Conservation (phyloP, 2,329 filamentous ascomycete genomes). For the Rutstroemia sp. region DNA sequence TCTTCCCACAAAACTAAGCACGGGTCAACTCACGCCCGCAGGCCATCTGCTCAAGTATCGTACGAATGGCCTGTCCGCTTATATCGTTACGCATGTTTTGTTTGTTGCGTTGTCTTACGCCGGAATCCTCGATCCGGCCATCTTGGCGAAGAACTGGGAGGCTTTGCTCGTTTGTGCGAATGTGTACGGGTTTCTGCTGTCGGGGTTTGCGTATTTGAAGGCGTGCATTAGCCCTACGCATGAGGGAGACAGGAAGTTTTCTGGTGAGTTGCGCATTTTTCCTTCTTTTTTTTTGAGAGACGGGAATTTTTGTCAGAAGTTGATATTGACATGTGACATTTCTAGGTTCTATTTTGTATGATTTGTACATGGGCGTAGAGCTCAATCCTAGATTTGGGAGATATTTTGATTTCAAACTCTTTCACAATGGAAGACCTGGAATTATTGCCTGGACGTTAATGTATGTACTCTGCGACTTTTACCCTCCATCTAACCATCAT, state of each 20-base stretch:
- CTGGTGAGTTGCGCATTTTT: constrained; percentile 24
- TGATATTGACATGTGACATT: constrained; percentile 1
- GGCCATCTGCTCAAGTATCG: constrained; percentile 36
- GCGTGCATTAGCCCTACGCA: constrained; percentile 34
- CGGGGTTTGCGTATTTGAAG: constrained; percentile 32
- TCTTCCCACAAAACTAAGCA: constrained; percentile 28
- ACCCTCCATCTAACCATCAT: not conserved
- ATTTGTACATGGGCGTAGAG: constrained; percentile 41
- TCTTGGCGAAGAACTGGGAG: constrained; percentile 37
- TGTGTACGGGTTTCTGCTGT: constrained; percentile 30
- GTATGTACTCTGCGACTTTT: constrained; percentile 23
- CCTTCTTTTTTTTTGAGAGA: too few species aligned
- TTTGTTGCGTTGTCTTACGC: constrained; percentile 23
- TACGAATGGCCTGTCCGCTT: constrained; percentile 37
- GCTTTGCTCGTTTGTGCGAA: constrained; percentile 34
- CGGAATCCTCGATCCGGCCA: constrained; percentile 32
- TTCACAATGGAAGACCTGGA: constrained; percentile 40
- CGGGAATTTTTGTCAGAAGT: not conserved
- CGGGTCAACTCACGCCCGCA: constrained; percentile 37
- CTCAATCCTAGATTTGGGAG: constrained; percentile 37
- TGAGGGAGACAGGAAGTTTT: constrained; percentile 36
- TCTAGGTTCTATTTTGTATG: constrained; percentile 33
- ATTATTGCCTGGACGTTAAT: constrained; percentile 42
- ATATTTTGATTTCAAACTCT: constrained; percentile 39
- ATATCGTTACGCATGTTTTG: constrained; percentile 33